A percentile compares a stretch with the other conserved stretches of the same genome.
These are phyloP conservation scores for Botrytis pseudocinerea DNA, from an alignment of 2,329 filamentous ascomycete species.

Conservation along the genomic window DNA sequence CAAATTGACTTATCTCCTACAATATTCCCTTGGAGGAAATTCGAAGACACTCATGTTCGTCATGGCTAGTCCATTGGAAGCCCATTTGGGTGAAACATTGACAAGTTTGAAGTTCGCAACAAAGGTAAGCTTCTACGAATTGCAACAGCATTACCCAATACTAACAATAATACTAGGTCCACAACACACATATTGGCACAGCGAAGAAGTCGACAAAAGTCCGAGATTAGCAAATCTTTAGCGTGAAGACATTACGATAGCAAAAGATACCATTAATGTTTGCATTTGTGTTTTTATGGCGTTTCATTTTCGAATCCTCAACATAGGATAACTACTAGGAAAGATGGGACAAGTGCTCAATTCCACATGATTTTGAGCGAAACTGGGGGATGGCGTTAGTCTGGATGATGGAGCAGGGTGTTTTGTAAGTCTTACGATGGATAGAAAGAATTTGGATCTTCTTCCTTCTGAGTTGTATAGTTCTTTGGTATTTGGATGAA, in stretches of 20 bases:
- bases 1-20: slow-evolving; percentile 91
- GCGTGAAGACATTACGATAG: slow-evolving; percentile 10
- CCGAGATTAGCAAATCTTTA: slow-evolving; percentile 39
- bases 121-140: slow-evolving; percentile 60
- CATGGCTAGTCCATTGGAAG: slow-evolving; percentile 91
- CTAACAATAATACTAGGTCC: slow-evolving; percentile 52
- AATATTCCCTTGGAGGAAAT: slow-evolving; percentile 93
- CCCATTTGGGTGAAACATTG: slow-evolving; percentile 87
- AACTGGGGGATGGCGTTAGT: slow-evolving; percentile 14
- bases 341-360: slow-evolving; percentile 15
- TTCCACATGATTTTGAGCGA: slow-evolving; percentile 5
- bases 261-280: slow-evolving; percentile 24
- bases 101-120: slow-evolving; percentile 95
- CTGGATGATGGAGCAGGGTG: slow-evolving; percentile 9
- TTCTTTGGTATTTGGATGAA: slow-evolving; percentile 15
- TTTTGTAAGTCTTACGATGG: slow-evolving; percentile 14
- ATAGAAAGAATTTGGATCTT: not conserved
- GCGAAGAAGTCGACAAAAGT: slow-evolving; percentile 73
- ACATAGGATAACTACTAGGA: slow-evolving; percentile 17
- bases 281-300: slow-evolving; percentile 15
- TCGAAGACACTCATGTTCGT: slow-evolving; percentile 99
- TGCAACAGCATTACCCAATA: slow-evolving; percentile 25
- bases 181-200: slow-evolving; percentile 90
- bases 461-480: slow-evolving; percentile 21
- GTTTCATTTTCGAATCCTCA: slow-evolving; percentile 11